Conservation (phyloP, 805 yeast species). For the Tetrapisispora namnaoensis region DNA sequence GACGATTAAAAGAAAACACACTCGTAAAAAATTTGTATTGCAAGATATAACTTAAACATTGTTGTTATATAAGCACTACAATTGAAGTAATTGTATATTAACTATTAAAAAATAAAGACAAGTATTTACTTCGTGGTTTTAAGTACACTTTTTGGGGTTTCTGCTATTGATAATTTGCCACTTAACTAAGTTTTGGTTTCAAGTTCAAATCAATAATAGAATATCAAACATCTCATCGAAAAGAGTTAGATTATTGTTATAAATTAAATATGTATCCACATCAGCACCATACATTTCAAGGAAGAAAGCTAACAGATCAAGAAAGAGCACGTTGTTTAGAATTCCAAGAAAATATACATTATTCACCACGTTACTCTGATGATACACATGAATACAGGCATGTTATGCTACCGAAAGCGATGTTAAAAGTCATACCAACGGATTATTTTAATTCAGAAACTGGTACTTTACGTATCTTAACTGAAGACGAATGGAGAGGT, state of each 20-base stretch:
- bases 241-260: not conserved
- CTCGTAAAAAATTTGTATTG: not conserved
- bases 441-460: conserved; percentile 91
- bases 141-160: too few relatives aligned
- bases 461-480: conserved; percentile 80
- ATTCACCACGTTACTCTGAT: conserved; percentile 84
- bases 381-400: conserved; percentile 90
- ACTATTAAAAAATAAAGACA: too few relatives aligned
- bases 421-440: conserved; percentile 87
- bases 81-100: not conserved
- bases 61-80: not conserved
- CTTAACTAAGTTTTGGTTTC: too few relatives aligned
- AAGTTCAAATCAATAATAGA: not conserved
- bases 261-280: conserved; percentile 22
- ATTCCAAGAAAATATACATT: conserved; percentile 89
- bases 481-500: conserved; percentile 98
- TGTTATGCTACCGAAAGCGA: conserved; percentile 91
- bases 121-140: too few relatives aligned
- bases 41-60: not conserved
- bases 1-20: not conserved
- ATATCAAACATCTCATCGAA: not conserved
- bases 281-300: conserved; percentile 27
- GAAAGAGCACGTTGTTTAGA: conserved; percentile 84
- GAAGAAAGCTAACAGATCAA: conserved; percentile 65
- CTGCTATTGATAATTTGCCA: too few relatives aligned